A percentile compares a stretch with the other conserved stretches of the same genome.
Evolutionary conservation across 2,329 filamentous ascomycete species (phyloP).

Genomic region (Fusarium kyushuense): DNA sequence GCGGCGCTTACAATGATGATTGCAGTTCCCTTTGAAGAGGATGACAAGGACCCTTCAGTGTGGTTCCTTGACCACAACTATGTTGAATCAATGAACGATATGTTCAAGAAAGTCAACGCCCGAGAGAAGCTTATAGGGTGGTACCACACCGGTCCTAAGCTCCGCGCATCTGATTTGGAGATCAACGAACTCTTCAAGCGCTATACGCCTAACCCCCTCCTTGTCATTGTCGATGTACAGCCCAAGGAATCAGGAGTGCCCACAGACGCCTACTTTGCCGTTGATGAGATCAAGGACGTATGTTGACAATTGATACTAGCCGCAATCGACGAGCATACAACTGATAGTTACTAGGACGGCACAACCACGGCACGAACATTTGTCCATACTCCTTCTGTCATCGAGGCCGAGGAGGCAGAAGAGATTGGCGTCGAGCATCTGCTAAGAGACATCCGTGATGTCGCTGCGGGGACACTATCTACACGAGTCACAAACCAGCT

Average conservation of each 20-base stretch:
- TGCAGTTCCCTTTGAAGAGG: constrained; percentile 96
- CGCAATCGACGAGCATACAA: background rate
- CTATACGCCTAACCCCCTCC: constrained; percentile 94
- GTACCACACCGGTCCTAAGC: constrained; percentile 98
- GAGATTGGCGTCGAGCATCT: constrained; percentile 99
- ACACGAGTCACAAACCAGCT: constrained; percentile 98
- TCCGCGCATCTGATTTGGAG: constrained; percentile 95
- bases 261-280: constrained; percentile 98
- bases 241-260: constrained; percentile 98
- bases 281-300: constrained; percentile 99
- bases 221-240: constrained; percentile 98
- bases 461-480: constrained; percentile 95
- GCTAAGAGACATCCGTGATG: constrained; percentile 96
- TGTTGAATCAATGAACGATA: constrained; percentile 99
- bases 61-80: constrained; percentile 99
- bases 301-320: constrained; percentile 50
- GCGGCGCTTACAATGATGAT: constrained; percentile 30
- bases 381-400: constrained; percentile 97
- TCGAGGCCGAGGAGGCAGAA: constrained; percentile 98
- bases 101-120: constrained; percentile 99
- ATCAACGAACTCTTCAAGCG: constrained; percentile 99
- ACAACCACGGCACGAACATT: constrained; percentile 98
- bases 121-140: constrained; percentile 98
- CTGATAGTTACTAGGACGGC: constrained; percentile 76
- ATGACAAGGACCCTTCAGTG: constrained; percentile 97